Evolutionary conservation across 2,329 filamentous ascomycete genomes (phyloP).

Genomic region (Colletotrichum acutatum): DNA sequence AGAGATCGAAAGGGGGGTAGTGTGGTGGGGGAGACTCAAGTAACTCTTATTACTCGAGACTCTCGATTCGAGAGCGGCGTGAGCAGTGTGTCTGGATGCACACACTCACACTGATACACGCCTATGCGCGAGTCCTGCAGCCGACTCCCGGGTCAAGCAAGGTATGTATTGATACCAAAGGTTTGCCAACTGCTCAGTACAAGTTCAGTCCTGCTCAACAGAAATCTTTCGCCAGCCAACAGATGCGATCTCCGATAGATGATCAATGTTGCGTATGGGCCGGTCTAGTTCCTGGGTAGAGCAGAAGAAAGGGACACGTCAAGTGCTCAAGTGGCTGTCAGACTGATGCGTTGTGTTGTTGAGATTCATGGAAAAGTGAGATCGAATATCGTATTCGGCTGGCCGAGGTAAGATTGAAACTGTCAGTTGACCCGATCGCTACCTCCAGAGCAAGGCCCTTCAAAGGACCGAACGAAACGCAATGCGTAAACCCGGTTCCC

Average conservation of each 20-base stretch:
- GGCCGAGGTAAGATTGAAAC: not conserved
- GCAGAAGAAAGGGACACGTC: not conserved
- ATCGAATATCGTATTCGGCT: not conserved
- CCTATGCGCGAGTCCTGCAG: conserved; percentile 7
- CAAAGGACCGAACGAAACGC: not conserved
- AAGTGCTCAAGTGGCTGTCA: not conserved
- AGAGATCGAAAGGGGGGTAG: conserved; percentile 1
- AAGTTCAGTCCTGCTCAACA: not conserved
- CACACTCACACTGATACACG: not conserved
- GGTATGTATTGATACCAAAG: not conserved
- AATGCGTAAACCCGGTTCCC: not conserved
- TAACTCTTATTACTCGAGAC: not conserved
- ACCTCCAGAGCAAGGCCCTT: not conserved
- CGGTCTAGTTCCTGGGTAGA: not conserved
- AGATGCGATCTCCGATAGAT: not conserved
- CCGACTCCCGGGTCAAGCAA: not conserved
- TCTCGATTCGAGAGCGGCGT: not conserved
- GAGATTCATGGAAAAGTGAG: not conserved
- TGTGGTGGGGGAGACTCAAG: not conserved
- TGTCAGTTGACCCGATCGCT: not conserved
- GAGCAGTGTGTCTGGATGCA: not conserved
- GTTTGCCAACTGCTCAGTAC: not conserved
- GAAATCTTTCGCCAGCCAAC: not conserved
- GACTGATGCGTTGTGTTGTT: not conserved
- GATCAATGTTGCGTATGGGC: not conserved